Conservation (phyloP, 1,284 basidiomycete genomes). For the Fistulina hepatica region DNA sequence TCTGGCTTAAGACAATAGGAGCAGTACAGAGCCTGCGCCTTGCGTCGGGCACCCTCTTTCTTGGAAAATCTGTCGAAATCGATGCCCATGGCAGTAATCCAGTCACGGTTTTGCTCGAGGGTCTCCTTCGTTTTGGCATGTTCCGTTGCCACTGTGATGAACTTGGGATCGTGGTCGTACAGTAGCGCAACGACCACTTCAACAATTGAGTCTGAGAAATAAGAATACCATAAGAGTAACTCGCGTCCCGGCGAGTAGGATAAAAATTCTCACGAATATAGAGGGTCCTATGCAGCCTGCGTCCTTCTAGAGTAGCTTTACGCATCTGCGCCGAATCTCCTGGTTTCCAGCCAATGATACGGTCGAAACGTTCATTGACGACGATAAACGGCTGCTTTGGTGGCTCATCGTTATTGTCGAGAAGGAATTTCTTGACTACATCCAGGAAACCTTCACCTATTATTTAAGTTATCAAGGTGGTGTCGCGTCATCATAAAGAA, state of each 20-base stretch:
- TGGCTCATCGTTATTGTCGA: slow-evolving; percentile 10
- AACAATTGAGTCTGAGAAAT: background rate
- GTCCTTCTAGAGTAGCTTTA: slow-evolving; percentile 6
- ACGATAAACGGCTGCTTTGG: slow-evolving; percentile 11
- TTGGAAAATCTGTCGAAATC: slow-evolving; percentile 9
- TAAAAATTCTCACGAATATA: slow-evolving; percentile 10
- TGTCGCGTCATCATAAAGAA: too few species aligned
- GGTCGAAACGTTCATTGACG: slow-evolving; percentile 8
- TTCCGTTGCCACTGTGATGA: slow-evolving; percentile 7
- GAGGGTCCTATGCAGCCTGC: slow-evolving; percentile 9
- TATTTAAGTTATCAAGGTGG: too few species aligned
- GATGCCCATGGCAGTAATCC: too few species aligned
- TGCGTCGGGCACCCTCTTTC: slow-evolving; percentile 10
- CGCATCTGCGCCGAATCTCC: slow-evolving; percentile 7
- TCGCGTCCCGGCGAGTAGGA: background rate
- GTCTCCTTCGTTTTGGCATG: slow-evolving; percentile 12
- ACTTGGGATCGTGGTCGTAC: slow-evolving; percentile 5
- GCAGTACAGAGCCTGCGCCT: slow-evolving; percentile 14
- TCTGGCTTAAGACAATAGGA: slow-evolving; percentile 12
- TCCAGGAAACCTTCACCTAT: slow-evolving; percentile 13
- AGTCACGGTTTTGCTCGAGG: too few species aligned
- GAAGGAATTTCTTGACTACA: slow-evolving; percentile 11
- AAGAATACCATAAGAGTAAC: slow-evolving; percentile 3
- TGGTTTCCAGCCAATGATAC: slow-evolving; percentile 10
- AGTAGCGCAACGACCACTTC: too few species aligned